Evolutionary conservation across 805 yeast genomes (phyloP).

Genomic region (Zygosaccharomyces rouxii): DNA sequence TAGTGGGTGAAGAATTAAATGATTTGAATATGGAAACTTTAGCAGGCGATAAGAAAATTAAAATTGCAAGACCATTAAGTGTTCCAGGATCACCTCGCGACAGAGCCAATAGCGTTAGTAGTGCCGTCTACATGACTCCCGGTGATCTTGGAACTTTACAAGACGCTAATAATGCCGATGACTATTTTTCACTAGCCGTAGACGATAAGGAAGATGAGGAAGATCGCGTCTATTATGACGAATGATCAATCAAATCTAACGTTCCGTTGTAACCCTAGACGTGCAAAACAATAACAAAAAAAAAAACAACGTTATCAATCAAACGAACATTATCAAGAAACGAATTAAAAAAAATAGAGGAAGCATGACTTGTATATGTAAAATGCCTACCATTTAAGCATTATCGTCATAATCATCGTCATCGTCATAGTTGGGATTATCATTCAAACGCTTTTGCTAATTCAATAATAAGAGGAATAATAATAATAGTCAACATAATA

Average conservation of each 20-base stretch:
- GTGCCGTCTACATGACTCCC: slow-evolving; percentile 81
- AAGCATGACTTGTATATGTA: background rate
- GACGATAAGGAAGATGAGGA: slow-evolving; percentile 42
- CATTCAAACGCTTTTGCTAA: background rate
- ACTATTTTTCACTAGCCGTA: slow-evolving; percentile 51
- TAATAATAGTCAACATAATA: background rate
- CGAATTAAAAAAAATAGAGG: background rate
- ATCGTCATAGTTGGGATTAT: background rate
- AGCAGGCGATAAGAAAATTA: slow-evolving; percentile 45
- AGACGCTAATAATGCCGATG: slow-evolving; percentile 78
- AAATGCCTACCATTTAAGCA: background rate
- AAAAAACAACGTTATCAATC: background rate
- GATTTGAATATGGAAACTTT: slow-evolving; percentile 30
- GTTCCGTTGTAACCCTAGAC: background rate
- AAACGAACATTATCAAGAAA: background rate
- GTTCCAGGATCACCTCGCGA: slow-evolving; percentile 96
- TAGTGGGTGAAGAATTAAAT: slow-evolving; percentile 31
- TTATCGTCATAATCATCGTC: background rate
- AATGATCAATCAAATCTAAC: background rate
- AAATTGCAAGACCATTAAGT: slow-evolving; percentile 84
- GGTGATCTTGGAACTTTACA: slow-evolving; percentile 97
- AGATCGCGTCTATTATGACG: slow-evolving; percentile 22
- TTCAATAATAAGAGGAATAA: background rate
- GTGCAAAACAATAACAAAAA: background rate
- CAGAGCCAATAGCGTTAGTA: slow-evolving; percentile 31